phyloP scores from a whole-genome alignment of 164 flowering plant genomes.

The Santalum album region DNA sequence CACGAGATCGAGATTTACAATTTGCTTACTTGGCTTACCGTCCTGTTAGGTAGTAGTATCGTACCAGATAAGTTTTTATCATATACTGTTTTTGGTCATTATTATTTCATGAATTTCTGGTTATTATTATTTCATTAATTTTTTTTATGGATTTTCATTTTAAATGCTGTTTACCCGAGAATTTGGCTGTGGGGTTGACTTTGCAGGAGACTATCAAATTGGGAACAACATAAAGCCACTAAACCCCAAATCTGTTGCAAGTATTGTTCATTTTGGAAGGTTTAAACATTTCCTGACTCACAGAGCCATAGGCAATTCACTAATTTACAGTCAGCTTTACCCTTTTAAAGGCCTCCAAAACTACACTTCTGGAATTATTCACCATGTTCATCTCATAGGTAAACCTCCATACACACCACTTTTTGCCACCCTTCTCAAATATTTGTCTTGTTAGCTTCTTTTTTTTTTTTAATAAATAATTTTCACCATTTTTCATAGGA shows the following conservation, averaged over 20 bases:
- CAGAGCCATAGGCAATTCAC: background rate
- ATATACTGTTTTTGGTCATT: no score
- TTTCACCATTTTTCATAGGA: background rate
- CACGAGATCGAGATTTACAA: no score
- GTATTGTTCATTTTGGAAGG: background rate
- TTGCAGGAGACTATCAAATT: background rate
- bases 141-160: no score
- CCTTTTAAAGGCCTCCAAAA: slow-evolving; percentile 1
- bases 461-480: no score
- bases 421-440: no score
- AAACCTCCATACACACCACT: background rate
- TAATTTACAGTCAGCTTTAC: background rate
- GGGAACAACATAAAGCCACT: background rate
- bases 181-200: background rate
- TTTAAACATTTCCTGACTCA: background rate
- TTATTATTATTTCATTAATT: no score
- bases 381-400: background rate
- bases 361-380: background rate
- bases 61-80: no score
- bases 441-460: no score
- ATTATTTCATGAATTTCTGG: no score
- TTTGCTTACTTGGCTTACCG: no score
- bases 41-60: no score
- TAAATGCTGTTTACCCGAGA: no score
- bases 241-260: background rate